Percentiles rank a stretch among this genome's conserved stretches.
Conservation (phyloP, 1,139 yeast genomes). For the Meyerozyma athensensis region DNA sequence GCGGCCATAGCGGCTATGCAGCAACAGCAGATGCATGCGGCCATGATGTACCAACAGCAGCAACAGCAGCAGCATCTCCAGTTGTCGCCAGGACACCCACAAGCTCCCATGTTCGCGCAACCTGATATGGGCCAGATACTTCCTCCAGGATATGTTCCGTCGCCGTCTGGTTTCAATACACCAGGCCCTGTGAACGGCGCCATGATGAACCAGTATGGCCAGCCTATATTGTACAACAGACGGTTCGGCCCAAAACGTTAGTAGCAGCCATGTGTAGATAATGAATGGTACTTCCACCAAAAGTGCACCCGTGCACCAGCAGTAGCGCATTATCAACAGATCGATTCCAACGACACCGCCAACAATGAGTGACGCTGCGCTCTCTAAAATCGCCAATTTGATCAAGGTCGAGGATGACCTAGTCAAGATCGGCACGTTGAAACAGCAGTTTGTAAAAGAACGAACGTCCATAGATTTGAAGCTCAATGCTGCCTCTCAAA, state of each 20-base stretch:
- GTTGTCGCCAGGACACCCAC: conserved; percentile 34
- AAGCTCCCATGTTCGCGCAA: conserved; percentile 29
- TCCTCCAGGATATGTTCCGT: conserved; percentile 36
- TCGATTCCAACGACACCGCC: neutral
- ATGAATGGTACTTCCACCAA: too few species aligned
- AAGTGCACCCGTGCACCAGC: too few species aligned
- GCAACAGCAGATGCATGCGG: conserved; percentile 37
- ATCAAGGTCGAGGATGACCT: conserved; percentile 54
- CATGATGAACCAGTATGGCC: conserved; percentile 11
- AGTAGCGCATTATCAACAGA: conserved; percentile 3
- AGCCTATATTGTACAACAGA: neutral
- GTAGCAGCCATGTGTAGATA: neutral
- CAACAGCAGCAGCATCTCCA: conserved; percentile 23
- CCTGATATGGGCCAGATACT: conserved; percentile 30
- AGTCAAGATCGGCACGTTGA: conserved; percentile 48
- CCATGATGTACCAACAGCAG: conserved; percentile 37
- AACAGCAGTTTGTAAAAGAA: conserved; percentile 62
- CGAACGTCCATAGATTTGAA: conserved; percentile 71
- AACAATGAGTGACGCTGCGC: conserved; percentile 40
- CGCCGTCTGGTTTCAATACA: conserved; percentile 26
- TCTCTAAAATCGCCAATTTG: conserved; percentile 40
- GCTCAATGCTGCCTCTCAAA: conserved; percentile 57
- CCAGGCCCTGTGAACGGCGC: conserved; percentile 30
- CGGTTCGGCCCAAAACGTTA: neutral
- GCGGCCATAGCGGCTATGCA: conserved; percentile 33